A percentile compares a stretch with the other conserved stretches of the same genome.
Conservation (phyloP, 305 asterid genomes). For the Vinca major region DNA sequence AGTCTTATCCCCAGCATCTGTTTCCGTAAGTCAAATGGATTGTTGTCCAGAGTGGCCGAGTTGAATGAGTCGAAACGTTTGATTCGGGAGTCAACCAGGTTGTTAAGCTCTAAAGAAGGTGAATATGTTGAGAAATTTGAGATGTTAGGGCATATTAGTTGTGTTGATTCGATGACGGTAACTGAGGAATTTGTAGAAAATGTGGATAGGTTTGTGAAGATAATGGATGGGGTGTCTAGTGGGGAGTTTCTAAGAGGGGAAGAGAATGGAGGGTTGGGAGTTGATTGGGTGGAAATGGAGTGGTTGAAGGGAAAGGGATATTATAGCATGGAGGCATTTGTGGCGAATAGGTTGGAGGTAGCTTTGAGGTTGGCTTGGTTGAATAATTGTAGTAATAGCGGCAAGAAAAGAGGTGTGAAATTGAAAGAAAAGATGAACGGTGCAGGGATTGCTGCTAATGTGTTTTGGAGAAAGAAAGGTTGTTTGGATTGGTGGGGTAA, state of each 20-base stretch:
- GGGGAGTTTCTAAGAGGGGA: slow-evolving; percentile 81
- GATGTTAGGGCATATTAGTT: slow-evolving; percentile 9
- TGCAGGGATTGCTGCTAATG: slow-evolving; percentile 57
- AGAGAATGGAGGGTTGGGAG: slow-evolving; percentile 54
- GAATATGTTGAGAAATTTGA: slow-evolving; percentile 25
- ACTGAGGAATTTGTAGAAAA: slow-evolving; percentile 55
- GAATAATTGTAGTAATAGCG: slow-evolving; percentile 39
- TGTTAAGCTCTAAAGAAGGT: slow-evolving; percentile 71
- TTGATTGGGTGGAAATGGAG: slow-evolving; percentile 79
- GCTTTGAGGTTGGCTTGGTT: slow-evolving; percentile 82
- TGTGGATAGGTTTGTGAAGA: slow-evolving; percentile 42
- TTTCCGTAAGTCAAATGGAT: slow-evolving; percentile 62
- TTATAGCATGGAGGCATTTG: slow-evolving; percentile 71
- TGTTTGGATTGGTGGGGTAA: slow-evolving; percentile 95
- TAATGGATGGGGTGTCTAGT: slow-evolving; percentile 51
- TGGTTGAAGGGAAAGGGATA: slow-evolving; percentile 90
- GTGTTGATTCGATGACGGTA: slow-evolving; percentile 54
- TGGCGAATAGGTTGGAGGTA: slow-evolving; percentile 71
- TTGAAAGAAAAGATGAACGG: slow-evolving; percentile 66
- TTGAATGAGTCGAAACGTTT: slow-evolving; percentile 34
- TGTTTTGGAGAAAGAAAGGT: slow-evolving; percentile 96
- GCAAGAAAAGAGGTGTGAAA: slow-evolving; percentile 65
- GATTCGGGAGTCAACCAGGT: slow-evolving; percentile 42
- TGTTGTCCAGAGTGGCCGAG: slow-evolving; percentile 42
- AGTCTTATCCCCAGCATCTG: slow-evolving; percentile 61